Base-by-base conservation (phyloP, 768 basidiomycete species). In the Suillus decipiens region DNA sequence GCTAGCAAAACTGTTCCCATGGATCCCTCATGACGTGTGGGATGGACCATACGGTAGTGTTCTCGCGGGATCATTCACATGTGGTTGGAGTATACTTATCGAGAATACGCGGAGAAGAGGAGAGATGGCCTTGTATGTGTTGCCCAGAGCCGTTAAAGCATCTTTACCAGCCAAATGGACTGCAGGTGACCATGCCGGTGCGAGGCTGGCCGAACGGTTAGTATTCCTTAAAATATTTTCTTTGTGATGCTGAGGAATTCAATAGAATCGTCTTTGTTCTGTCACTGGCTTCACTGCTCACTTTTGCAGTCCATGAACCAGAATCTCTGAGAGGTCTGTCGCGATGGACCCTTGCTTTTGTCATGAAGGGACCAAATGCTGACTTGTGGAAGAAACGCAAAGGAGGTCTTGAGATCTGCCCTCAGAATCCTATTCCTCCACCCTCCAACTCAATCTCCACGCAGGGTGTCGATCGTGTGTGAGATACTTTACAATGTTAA, bases 91-190 rank as follows among this genome's bases (percentile, higher is more conserved):
- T 61, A 91, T 93, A 48, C 91, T 87, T 85, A 82, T 93, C 33
- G 92, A 93, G 70, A 86, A 88, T 63, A 87, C 86, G 2, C 78
- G 79, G 61, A 77, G 92, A 65, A 78, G 92, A 59, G 89, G 90
- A 5, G 92, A 93, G 75, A 90, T 93, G 78, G 87, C 90, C 0
- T 72, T 93, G 36, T 93, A 93, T 68, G 91, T 92, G 59, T 76
- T 93, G 5, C 90, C 92, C 3, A 79, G 84, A 61, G 91, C 90
- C 14, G 65, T 93, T 36, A 79, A 88, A 50, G 80, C 90, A 0
- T 85, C 80, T 59, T 71, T 93, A n/a, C 83, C 89, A 1, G 76
- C 83, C 63, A 69, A 68, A 5, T 87, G 86, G 83, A 53, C 85
- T 28, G 79, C 77, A 63, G 81, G 79, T 55, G 76, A 81, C 2